Base-by-base conservation (phyloP, 108 stramenopile species). In the Skeletonema marinoi region DNA sequence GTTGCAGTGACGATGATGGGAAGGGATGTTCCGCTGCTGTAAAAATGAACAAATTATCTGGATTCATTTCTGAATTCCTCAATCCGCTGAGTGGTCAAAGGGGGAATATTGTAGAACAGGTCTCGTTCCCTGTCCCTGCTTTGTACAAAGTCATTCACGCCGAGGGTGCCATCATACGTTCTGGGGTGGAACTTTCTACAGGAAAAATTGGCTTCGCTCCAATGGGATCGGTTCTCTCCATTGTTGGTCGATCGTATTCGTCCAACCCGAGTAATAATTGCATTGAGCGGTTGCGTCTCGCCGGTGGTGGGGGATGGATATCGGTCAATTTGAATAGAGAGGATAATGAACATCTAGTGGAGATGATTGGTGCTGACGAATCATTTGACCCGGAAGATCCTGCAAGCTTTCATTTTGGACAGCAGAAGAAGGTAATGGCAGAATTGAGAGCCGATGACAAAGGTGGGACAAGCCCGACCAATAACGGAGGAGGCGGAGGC, bases 21-120 rank as follows among this genome's bases (percentile, higher is more conserved):
- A 39, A 39, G 39, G 39, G 39, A 39, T 11, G 7, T 39, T 39
- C 39, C 1, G 39, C 0, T 39, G 10, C 39, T 9, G 11, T 11
- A 2, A 9, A 8, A 39, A 38, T 2, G 61, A 59, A 2, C 14
- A 66, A 41, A 9, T 65, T 84, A 0, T 78, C 84, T 21, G 96
- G 96, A 46, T 97, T 92, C 93, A 95, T 94, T 65, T 93, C 92
- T 14, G 91, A 96, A 83, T 88, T 74, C 48, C 78, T 97, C 17
- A 97, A 97, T 84, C 96, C 96, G 5, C 75, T 93, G 7, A 81
- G 83, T 5, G 94, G 96, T 25, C 92, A 96, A 73, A 65, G 91
- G 25, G 96, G 96, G 2, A 76, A 81, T 9, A 79, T 97, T 39
- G 84, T 85, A 5, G 82, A 87, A 58, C 92, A 93, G 25, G 60